A percentile compares a stretch with the other conserved stretches of the same genome.
Conservation (phyloP, 2,329 filamentous ascomycete species). For the Pyricularia grisea region DNA sequence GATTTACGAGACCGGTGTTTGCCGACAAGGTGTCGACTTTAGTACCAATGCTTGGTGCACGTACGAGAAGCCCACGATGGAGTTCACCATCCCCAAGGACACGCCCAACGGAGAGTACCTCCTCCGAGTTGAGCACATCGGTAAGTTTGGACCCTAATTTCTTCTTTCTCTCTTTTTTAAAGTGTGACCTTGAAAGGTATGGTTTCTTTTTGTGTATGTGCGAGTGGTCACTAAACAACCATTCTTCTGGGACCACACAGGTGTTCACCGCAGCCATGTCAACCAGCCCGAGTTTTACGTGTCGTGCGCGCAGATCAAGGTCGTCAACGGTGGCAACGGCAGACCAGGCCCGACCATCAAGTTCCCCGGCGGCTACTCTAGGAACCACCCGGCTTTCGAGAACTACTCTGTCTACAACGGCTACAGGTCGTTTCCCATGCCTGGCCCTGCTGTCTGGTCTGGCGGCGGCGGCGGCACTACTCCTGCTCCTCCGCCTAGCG, state of each 20-base stretch:
- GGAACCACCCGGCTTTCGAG: slow-evolving; percentile 3
- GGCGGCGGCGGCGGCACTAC: background rate
- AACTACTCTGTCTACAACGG: slow-evolving; percentile 3
- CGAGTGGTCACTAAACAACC: too few species aligned
- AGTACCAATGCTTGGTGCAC: slow-evolving; percentile 14
- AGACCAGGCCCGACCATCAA: slow-evolving; percentile 5
- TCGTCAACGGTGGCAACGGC: slow-evolving; percentile 6
- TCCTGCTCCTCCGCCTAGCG: too few species aligned
- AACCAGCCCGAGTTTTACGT: slow-evolving; percentile 8
- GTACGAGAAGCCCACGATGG: slow-evolving; percentile 16
- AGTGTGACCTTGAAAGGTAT: too few species aligned
- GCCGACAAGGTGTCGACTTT: slow-evolving; percentile 9
- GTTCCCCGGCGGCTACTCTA: slow-evolving; percentile 6
- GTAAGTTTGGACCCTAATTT: background rate
- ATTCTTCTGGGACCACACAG: too few species aligned
- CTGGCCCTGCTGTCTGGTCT: slow-evolving; percentile 6
- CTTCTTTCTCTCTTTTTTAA: too few species aligned
- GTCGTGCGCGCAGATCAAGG: slow-evolving; percentile 7
- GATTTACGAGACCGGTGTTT: slow-evolving; percentile 16
- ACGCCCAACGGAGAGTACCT: slow-evolving; percentile 7
- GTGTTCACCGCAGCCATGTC: slow-evolving; percentile 5
- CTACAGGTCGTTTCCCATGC: slow-evolving; percentile 5
- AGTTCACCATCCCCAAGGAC: slow-evolving; percentile 5
- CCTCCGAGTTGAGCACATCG: slow-evolving; percentile 8
- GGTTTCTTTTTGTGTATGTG: too few species aligned